phyloP scores from a whole-genome alignment of 345 rosid species.

The Leavenworthia alabamica region DNA sequence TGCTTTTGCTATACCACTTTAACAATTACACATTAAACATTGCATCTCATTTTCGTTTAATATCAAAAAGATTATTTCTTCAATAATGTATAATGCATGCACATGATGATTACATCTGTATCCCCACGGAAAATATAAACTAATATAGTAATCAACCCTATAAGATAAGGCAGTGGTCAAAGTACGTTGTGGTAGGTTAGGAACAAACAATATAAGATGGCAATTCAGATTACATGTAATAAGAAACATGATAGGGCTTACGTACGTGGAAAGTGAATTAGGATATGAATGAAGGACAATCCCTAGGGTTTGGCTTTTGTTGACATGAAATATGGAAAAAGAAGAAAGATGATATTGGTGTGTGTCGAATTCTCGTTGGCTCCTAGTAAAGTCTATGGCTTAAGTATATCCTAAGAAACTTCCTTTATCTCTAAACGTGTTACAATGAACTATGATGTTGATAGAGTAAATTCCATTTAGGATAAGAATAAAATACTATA shows the following conservation, averaged over 20 bases:
- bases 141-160: neutral
- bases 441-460: slow-evolving; percentile 18
- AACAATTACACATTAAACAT: slow-evolving; percentile 17
- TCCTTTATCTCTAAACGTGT: slow-evolving; percentile 8
- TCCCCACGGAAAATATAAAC: slow-evolving; percentile 6
- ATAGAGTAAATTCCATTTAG: slow-evolving; percentile 11
- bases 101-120: no score
- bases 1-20: slow-evolving; percentile 18
- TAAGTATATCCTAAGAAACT: slow-evolving; percentile 10
- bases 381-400: slow-evolving; percentile 3
- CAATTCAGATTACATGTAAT: neutral
- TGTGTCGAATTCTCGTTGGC: slow-evolving; percentile 29
- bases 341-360: slow-evolving; percentile 5
- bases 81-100: slow-evolving; percentile 14
- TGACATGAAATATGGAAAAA: slow-evolving; percentile 23
- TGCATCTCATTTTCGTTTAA: neutral
- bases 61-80: slow-evolving; percentile 4
- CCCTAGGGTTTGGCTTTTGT: slow-evolving; percentile 22
- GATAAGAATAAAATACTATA: slow-evolving; percentile 24
- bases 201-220: slow-evolving; percentile 20
- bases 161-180: slow-evolving; percentile 6
- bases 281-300: slow-evolving; percentile 1
- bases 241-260: slow-evolving; percentile 5
- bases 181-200: slow-evolving; percentile 13
- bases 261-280: slow-evolving; percentile 20